A percentile compares a stretch with the other conserved stretches of the same genome.
Conservation (phyloP, 805 yeast genomes). For the Metschnikowia gelsemii region DNA sequence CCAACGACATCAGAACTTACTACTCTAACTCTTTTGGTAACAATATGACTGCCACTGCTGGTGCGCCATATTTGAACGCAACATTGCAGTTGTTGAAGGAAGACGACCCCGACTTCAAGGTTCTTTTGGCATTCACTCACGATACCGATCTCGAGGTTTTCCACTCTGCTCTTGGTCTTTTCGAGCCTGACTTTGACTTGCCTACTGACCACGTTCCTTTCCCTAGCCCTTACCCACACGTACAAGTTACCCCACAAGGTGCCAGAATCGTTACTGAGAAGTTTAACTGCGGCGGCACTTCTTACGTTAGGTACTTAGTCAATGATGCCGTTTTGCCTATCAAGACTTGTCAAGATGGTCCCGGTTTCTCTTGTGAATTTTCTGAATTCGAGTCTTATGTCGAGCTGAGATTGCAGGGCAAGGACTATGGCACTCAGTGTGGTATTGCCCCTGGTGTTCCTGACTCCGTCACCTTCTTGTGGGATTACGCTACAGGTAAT, state of each 20-base stretch:
- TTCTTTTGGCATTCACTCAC: conserved; percentile 72
- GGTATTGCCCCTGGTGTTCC: conserved; percentile 23
- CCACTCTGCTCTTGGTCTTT: conserved; percentile 63
- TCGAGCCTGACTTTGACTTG: conserved; percentile 42
- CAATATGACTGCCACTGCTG: conserved; percentile 55
- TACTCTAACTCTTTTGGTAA: conserved; percentile 66
- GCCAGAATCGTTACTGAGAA: conserved; percentile 41
- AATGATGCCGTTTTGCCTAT: conserved; percentile 44
- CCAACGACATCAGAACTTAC: conserved; percentile 56
- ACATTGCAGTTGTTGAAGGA: conserved; percentile 50
- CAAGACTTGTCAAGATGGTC: conserved; percentile 35
- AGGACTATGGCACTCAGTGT: conserved; percentile 31
- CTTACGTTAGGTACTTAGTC: conserved; percentile 39
- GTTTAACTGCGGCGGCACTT: conserved; percentile 28
- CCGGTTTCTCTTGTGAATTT: conserved; percentile 44
- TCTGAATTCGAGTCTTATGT: conserved; percentile 34
- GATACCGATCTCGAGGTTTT: conserved; percentile 66
- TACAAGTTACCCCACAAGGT: conserved; percentile 41
- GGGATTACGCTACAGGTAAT: conserved; percentile 35
- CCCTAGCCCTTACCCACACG: conserved; percentile 46
- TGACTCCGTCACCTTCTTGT: conserved; percentile 36
- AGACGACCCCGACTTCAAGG: conserved; percentile 43
- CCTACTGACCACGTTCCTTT: conserved; percentile 49
- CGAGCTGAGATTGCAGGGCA: conserved; percentile 27
- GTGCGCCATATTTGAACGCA: conserved; percentile 53